Percentiles rank a stretch among this genome's conserved stretches.
These are phyloP conservation scores for Candida chauliodis DNA, from an alignment of 805 yeast genomes.

Conservation along the genomic window DNA sequence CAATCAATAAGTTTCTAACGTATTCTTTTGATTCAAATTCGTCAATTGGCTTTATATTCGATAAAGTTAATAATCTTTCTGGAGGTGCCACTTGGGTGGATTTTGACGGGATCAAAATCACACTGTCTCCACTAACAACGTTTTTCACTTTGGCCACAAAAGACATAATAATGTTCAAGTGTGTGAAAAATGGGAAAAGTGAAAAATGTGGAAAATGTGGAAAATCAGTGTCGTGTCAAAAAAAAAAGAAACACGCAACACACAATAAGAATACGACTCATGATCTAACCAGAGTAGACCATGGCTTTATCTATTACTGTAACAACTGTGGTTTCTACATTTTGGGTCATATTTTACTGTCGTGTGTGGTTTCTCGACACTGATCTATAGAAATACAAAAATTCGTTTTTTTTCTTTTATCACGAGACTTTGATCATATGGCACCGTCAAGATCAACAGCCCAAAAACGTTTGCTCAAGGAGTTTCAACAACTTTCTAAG, in stretches of 20 bases:
- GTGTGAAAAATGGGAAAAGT: neutral
- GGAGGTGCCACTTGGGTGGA: conserved; percentile 40
- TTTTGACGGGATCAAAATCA: conserved; percentile 54
- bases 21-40: conserved; percentile 61
- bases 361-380: no score
- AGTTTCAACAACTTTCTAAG: conserved; percentile 76
- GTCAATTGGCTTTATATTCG: conserved; percentile 52
- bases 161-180: neutral
- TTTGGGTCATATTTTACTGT: no score
- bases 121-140: conserved; percentile 68
- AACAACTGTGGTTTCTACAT: no score
- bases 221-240: neutral
- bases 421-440: conserved; percentile 3
- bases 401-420: neutral
- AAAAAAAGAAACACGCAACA: neutral
- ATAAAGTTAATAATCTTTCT: conserved; percentile 63
- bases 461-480: conserved; percentile 80
- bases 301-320: no score
- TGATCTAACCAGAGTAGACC: no score
- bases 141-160: conserved; percentile 61
- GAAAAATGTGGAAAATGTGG: conserved; percentile 1
- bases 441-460: conserved; percentile 52
- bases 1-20: conserved; percentile 59
- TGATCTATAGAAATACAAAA: no score
- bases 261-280: no score